Base-by-base conservation (phyloP, 768 basidiomycete species). In the Lactifluus piperatus region DNA sequence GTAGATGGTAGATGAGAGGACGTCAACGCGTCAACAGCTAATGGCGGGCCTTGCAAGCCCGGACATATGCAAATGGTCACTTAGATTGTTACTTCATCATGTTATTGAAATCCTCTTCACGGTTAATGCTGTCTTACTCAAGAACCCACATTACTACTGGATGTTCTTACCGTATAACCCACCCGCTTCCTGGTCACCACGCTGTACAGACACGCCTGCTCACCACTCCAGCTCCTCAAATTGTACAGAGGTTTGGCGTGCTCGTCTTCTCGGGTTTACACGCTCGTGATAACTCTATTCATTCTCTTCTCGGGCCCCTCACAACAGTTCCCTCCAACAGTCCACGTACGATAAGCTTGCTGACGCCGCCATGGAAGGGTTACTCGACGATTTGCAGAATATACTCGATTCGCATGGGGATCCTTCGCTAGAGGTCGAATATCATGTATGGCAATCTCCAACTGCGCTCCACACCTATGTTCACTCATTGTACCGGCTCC, bases 391-490 rank as follows among this genome's bases (percentile, higher is more conserved):
- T 2, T 72, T 95, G 29, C 94, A 97, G 68, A 74, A 75, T 11
- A 65, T 91, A 27, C 68, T 94, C n/a, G 87, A 91, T 56, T 75
- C 71, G 29, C 58, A 78, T 7, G 80, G 74, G 13, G 76, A 82
- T 54, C 70, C 80, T 0, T 73, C 73, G 1, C 84, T 82, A 63
- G 93, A 97, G 70, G 88, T 97, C 20, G 94, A 95, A 70, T 95
- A 95, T 70, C 84, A 52, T n/a, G 60, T 56, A 29, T n/a, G 60
- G 27, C 50, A 26, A 16, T 44, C 27, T 41, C 16, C 34, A 26
- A 29, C 84, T 68, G 93, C 72, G n/a, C 11, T 29, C 18, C 13
- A 14, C 13, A n/a, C 10, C 27, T 18, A 41, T 22, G 16, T 34
- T 49, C 16, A 27, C 47, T 56, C 27, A 51, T n/a, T 11, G n/a